Conservation (phyloP, 257 asterid genomes). For the Cinchona pubescens region DNA sequence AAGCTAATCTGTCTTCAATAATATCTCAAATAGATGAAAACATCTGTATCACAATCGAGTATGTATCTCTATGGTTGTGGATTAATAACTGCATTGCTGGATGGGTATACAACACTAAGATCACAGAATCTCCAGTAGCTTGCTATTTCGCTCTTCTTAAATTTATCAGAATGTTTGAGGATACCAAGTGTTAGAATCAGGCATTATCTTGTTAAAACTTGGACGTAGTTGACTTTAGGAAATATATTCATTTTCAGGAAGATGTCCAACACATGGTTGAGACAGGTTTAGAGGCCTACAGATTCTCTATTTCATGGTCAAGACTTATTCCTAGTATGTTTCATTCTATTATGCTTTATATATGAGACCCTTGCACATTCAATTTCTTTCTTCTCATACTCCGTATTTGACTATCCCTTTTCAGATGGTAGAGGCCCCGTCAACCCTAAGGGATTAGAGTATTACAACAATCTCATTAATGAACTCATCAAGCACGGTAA, state of each 20-base stretch:
- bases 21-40: not conserved
- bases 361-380: not conserved
- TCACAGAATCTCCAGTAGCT: not conserved
- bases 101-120: not conserved
- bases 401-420: not conserved
- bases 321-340: slow-evolving; percentile 31
- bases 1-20: not conserved
- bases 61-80: not conserved
- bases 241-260: slow-evolving; percentile 1
- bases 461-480: slow-evolving; percentile 45
- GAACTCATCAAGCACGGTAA: slow-evolving; percentile 7
- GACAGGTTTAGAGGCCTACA: slow-evolving; percentile 6
- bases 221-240: not conserved
- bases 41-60: not conserved
- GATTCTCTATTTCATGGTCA: slow-evolving; percentile 29
- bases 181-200: not conserved
- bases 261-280: slow-evolving; percentile 15
- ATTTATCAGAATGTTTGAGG: not conserved
- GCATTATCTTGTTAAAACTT: not conserved
- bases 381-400: not conserved
- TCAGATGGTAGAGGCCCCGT: slow-evolving; percentile 25
- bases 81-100: not conserved
- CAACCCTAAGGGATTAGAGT: slow-evolving; percentile 36
- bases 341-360: not conserved
- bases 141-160: not conserved